Base-by-base conservation (phyloP, 2,329 filamentous ascomycete species). In the Zelopaecilomyces penicillatus region DNA sequence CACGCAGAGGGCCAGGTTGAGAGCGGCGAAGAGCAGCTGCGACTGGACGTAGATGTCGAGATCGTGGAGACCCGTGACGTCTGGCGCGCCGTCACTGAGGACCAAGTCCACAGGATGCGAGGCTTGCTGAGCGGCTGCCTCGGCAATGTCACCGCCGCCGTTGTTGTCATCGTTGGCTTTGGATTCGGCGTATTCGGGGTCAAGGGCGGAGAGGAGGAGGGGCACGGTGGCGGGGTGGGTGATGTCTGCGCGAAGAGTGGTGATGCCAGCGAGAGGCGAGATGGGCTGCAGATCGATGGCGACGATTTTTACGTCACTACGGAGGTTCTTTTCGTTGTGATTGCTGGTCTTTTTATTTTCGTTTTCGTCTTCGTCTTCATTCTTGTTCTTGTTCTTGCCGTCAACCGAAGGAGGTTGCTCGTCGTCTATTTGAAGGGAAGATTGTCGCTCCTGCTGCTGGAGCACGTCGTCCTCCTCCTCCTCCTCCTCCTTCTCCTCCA, bases 41-140 rank as follows among this genome's bases (percentile, higher is more conserved):
- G 87, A 90, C 67, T 98, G 93, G 12, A 98, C 87, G 66, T 98
- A 98, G 54, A 97, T 97, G 65, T 98, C 93, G 32, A 98, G 79
- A 63, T 98, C 93, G 64, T 98, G 93, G 1, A 98, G 75, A 19
- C 93, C 93, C 1, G 93, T 98, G 9, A 98, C 93, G 58, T 98
- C 93, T 1, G 93, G 93, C 0, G 93, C 93, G 43, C 93, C 93
- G 57, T 98, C 93, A 46, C 88, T 95, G 50, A 98, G 79, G 27
- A 98, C 91, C 1, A 98, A 77, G 60, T 98, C 93, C 10, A 97
- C 91, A 0, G 85, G 87, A 40, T 88, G 80, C 1, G 82, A 78
- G 3, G 84, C 77, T 53, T 80, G 74, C 11, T 52, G 59, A 50
- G 62, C 70, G n/a, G 51, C 49, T 29, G 54, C 42, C 37, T 46